phyloP scores from a whole-genome alignment of 139 green algal species.

The Auxenochlorella protothecoides region DNA sequence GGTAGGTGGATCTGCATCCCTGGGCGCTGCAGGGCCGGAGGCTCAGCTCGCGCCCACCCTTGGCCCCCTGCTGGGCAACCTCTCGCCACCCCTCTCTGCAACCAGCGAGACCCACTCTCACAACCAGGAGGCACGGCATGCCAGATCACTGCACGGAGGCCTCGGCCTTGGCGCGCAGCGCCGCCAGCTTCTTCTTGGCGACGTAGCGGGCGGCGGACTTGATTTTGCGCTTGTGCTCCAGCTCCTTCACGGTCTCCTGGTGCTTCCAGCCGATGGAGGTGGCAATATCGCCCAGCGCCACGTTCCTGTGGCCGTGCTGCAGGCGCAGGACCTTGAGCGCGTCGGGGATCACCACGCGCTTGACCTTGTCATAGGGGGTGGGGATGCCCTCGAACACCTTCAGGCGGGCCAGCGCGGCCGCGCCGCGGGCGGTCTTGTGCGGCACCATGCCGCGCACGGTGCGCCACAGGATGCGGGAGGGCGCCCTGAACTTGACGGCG shows the following conservation, averaged over 20 bases:
- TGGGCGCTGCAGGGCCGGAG: too few species aligned
- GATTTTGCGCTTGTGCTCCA: slow-evolving; percentile 89
- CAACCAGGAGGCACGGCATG: too few species aligned
- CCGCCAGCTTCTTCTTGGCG: slow-evolving; percentile 66
- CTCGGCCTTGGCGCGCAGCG: slow-evolving; percentile 59
- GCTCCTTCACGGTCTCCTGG: slow-evolving; percentile 64
- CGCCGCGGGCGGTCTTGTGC: slow-evolving; percentile 92
- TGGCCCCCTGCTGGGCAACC: too few species aligned
- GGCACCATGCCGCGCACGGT: slow-evolving; percentile 93
- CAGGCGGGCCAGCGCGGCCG: slow-evolving; percentile 85
- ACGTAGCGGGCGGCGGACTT: slow-evolving; percentile 67
- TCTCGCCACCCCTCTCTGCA: too few species aligned
- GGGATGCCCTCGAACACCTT: slow-evolving; percentile 96
- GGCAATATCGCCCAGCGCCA: slow-evolving; percentile 78
- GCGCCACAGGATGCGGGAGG: slow-evolving; percentile 84
- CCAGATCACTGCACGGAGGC: background rate
- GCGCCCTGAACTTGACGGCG: slow-evolving; percentile 88
- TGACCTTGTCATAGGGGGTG: slow-evolving; percentile 45
- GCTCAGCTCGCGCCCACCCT: background rate
- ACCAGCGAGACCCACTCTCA: too few species aligned
- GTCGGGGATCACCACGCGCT: slow-evolving; percentile 94
- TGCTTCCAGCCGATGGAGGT: slow-evolving; percentile 90
- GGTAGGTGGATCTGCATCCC: too few species aligned
- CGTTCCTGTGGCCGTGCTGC: slow-evolving; percentile 85
- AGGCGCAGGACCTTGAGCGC: slow-evolving; percentile 93